Percentiles rank a stretch among this genome's conserved stretches.
Evolutionary conservation across 2,329 filamentous ascomycete species (phyloP).

Genomic region (Trichocomaceae sp.): DNA sequence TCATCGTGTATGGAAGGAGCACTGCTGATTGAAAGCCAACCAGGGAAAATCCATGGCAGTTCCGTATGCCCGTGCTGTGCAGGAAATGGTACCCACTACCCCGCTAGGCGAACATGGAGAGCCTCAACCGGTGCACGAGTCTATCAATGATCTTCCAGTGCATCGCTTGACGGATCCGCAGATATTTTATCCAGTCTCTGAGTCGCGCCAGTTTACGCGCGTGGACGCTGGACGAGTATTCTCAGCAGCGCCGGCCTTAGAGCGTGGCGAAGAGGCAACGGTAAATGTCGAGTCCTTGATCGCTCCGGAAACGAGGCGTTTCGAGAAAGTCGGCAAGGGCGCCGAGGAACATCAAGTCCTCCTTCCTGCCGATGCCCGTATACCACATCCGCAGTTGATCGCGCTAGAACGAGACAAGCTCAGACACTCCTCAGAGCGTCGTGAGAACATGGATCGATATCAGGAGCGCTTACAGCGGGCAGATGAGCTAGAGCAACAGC

Average conservation of each 20-base stretch:
- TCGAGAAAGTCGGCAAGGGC: conserved; percentile 40
- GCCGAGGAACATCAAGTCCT: conserved; percentile 44
- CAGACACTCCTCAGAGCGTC: conserved; percentile 29
- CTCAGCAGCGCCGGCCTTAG: conserved; percentile 37
- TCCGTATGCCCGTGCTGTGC: conserved; percentile 69
- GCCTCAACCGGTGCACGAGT: conserved; percentile 47
- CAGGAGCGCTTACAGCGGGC: conserved; percentile 38
- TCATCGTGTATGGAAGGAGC: background rate
- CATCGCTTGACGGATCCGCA: conserved; percentile 49
- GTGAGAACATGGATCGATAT: conserved; percentile 33
- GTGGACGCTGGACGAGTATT: conserved; percentile 59
- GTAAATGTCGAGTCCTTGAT: conserved; percentile 28
- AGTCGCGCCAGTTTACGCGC: conserved; percentile 59
- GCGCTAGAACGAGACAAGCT: conserved; percentile 42
- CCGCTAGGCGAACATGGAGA: conserved; percentile 34
- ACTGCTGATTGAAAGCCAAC: conserved; percentile 11
- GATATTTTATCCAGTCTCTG: conserved; percentile 58
- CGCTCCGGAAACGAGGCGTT: conserved; percentile 25
- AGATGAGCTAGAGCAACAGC: conserved; percentile 34
- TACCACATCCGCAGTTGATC: conserved; percentile 57
- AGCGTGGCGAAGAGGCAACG: conserved; percentile 18
- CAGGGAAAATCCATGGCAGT: conserved; percentile 71
- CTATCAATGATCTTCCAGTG: conserved; percentile 58
- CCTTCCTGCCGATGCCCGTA: conserved; percentile 56
- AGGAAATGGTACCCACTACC: conserved; percentile 73